phyloP scores from a whole-genome alignment of 306 rosid species.

The Delonix regia region DNA sequence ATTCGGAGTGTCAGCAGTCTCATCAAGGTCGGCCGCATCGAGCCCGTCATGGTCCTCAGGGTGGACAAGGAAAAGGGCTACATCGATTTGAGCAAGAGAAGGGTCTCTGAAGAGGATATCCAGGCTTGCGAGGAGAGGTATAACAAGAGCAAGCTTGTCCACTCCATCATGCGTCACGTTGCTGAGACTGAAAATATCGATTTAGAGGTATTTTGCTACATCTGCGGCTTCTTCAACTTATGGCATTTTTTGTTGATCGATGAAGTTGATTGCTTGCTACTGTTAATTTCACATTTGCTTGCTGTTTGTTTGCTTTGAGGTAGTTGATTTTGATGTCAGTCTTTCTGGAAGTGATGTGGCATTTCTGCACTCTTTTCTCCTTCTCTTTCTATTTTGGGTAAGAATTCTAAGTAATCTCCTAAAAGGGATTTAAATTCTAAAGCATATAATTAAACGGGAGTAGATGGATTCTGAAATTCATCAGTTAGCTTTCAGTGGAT shows the following conservation, averaged over 20 bases:
- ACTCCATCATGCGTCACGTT: slow-evolving; percentile 95
- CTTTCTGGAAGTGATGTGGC: background rate
- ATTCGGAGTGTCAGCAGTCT: slow-evolving; percentile 91
- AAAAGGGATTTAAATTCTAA: background rate
- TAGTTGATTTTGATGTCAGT: background rate
- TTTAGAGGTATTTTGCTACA: slow-evolving; percentile 64
- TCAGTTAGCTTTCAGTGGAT: background rate
- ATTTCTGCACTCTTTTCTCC: background rate
- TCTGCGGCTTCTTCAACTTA: background rate
- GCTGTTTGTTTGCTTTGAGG: background rate
- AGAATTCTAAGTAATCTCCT: background rate
- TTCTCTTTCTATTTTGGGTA: background rate
- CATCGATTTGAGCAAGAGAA: slow-evolving; percentile 91
- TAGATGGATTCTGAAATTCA: background rate
- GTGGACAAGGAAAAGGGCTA: slow-evolving; percentile 96
- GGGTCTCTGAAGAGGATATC: slow-evolving; percentile 95
- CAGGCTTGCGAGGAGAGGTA: slow-evolving; percentile 89
- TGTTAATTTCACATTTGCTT: background rate
- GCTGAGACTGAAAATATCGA: slow-evolving; percentile 80
- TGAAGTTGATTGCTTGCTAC: background rate
- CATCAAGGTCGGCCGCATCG: slow-evolving; percentile 91
- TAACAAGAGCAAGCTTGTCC: slow-evolving; percentile 97
- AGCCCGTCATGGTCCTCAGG: slow-evolving; percentile 95
- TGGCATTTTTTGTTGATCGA: background rate
- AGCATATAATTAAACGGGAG: background rate